phyloP scores from a whole-genome alignment of 495 filamentous ascomycete species.

The Chaetomium cochliodes region DNA sequence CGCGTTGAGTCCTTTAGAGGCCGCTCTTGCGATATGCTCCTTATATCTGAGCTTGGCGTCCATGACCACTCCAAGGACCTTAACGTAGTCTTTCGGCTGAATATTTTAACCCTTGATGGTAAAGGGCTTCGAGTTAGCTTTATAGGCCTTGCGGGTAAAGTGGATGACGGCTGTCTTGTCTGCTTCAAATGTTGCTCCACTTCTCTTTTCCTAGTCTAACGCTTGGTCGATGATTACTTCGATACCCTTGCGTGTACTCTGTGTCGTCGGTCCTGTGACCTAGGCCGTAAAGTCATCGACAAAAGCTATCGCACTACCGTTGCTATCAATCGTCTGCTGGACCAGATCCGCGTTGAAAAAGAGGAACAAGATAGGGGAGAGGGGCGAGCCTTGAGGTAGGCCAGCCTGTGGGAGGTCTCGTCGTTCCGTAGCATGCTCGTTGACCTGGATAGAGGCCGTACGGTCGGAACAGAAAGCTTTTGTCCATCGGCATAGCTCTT shows the following conservation, averaged over 20 bases:
- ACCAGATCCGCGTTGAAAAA: neutral
- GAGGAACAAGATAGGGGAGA: neutral
- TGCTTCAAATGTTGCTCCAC: neutral
- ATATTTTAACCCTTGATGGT: neutral
- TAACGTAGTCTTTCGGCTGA: neutral
- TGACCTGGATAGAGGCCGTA: neutral
- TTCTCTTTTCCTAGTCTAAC: neutral
- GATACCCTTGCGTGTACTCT: neutral
- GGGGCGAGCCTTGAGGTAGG: neutral
- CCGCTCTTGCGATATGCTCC: neutral
- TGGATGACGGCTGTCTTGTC: neutral
- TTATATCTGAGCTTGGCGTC: neutral
- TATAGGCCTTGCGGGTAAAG: neutral
- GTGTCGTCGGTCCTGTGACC: neutral
- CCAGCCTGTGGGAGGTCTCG: neutral
- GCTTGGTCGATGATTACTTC: neutral
- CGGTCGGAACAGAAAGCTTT: neutral
- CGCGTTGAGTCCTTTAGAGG: neutral
- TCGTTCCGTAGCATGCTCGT: neutral
- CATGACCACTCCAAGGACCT: slow-evolving; percentile 1
- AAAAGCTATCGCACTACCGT: neutral
- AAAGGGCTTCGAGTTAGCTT: neutral
- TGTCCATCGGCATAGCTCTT: neutral
- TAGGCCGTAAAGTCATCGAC: neutral
- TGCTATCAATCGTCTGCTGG: neutral